phyloP scores from a whole-genome alignment of 257 asterid species.

The Nyctanthes arbortristis region DNA sequence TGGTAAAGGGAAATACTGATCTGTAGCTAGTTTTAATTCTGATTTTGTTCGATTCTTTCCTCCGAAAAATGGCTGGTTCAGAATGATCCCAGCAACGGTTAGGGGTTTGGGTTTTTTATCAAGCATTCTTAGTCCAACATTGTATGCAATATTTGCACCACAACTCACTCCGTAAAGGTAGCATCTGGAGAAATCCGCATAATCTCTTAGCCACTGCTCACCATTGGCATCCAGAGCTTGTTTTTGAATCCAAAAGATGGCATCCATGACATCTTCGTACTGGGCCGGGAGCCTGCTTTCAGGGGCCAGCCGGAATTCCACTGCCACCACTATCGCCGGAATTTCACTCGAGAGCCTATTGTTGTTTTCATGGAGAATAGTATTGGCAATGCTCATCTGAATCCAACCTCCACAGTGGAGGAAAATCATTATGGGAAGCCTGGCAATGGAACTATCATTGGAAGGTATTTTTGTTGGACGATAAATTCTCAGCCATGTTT shows the following conservation, averaged over 20 bases:
- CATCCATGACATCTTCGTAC: slow-evolving; percentile 77
- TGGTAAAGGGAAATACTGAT: slow-evolving; percentile 72
- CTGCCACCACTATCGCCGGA: slow-evolving; percentile 62
- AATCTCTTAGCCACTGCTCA: slow-evolving; percentile 65
- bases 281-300: slow-evolving; percentile 83
- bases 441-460: slow-evolving; percentile 47
- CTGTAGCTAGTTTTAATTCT: slow-evolving; percentile 73
- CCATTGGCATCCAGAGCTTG: slow-evolving; percentile 48
- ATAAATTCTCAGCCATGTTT: slow-evolving; percentile 76
- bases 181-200: slow-evolving; percentile 64
- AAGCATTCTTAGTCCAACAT: slow-evolving; percentile 46
- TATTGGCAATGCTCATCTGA: slow-evolving; percentile 37
- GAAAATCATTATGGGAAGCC: slow-evolving; percentile 72
- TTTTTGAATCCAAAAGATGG: slow-evolving; percentile 57
- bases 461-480: slow-evolving; percentile 63
- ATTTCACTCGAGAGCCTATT: slow-evolving; percentile 50
- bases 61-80: slow-evolving; percentile 81
- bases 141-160: slow-evolving; percentile 69
- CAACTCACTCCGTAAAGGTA: slow-evolving; percentile 66
- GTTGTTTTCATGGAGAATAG: slow-evolving; percentile 51
- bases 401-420: slow-evolving; percentile 81
- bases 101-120: slow-evolving; percentile 52
- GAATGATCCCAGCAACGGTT: slow-evolving; percentile 47
- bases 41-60: slow-evolving; percentile 65
- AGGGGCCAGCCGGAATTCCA: slow-evolving; percentile 79